Percentiles rank a stretch among this genome's conserved stretches.
phyloP scores from a whole-genome alignment of 331 rosid genomes.

The Cydonia oblonga region DNA sequence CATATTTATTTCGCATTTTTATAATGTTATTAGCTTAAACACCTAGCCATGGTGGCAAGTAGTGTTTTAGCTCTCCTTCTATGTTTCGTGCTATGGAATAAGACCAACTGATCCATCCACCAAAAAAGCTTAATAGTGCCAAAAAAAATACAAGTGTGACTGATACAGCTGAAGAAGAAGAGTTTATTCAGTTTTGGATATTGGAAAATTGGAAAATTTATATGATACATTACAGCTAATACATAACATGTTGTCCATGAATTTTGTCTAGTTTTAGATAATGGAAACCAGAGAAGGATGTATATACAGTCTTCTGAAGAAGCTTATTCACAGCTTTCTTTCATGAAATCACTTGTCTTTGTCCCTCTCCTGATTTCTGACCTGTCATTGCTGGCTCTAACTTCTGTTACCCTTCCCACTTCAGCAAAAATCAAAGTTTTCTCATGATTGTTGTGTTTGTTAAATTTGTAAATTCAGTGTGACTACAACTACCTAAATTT shows the following conservation, averaged over 20 bases:
- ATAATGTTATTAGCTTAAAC: conserved; percentile 10
- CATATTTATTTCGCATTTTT: background rate
- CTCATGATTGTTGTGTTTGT: too few species aligned
- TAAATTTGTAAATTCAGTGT: too few species aligned
- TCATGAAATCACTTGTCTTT: background rate
- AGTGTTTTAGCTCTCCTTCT: conserved; percentile 46
- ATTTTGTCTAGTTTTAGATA: background rate
- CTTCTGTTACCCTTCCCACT: background rate
- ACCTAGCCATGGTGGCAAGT: conserved; percentile 27
- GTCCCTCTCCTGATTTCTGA: background rate
- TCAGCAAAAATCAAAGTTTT: background rate
- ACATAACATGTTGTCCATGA: background rate
- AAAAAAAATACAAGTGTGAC: background rate
- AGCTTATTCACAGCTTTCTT: background rate
- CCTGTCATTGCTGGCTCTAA: background rate
- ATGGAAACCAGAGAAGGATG: background rate
- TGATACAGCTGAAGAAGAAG: background rate
- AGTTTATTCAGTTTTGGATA: too few species aligned
- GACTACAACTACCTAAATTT: too few species aligned
- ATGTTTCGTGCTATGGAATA: conserved; percentile 23
- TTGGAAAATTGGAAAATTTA: background rate
- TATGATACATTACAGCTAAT: background rate
- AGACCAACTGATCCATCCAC: background rate
- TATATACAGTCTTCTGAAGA: background rate
- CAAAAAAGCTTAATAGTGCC: background rate